These are phyloP conservation scores for Eucalyptus erythrocorys DNA, from an alignment of 345 rosid genomes.

Conservation along the genomic window DNA sequence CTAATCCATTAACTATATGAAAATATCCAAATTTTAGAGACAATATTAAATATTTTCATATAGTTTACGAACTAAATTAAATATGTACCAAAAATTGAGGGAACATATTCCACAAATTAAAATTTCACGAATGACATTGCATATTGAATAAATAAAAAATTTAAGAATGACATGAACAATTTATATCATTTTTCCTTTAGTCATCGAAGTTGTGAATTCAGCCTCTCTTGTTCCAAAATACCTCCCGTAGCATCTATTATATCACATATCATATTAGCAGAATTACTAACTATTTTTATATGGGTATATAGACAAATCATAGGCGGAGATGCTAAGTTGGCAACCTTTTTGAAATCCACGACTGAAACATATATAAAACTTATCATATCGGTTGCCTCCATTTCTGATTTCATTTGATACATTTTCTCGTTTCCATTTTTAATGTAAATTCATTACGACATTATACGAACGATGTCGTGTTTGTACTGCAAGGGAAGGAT, in stretches of 20 bases:
- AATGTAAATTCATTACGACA: background rate
- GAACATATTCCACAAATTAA: too few relatives aligned
- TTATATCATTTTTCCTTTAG: too few relatives aligned
- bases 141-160: too few relatives aligned
- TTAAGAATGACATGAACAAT: too few relatives aligned
- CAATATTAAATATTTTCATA: too few relatives aligned
- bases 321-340: background rate
- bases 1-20: too few relatives aligned
- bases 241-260: background rate
- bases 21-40: rapidly evolving
- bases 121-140: too few relatives aligned
- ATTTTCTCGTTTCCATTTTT: too few relatives aligned
- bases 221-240: background rate
- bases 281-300: background rate
- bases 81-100: too few relatives aligned
- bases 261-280: background rate
- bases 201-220: too few relatives aligned
- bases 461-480: background rate
- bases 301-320: background rate
- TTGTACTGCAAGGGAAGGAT: background rate
- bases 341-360: background rate
- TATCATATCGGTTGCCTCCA: background rate
- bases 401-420: background rate
- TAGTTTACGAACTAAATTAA: too few relatives aligned
- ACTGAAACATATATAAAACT: background rate